Evolutionary conservation across 768 basidiomycete species (phyloP).

Genomic region (Mycena albidolilacea): DNA sequence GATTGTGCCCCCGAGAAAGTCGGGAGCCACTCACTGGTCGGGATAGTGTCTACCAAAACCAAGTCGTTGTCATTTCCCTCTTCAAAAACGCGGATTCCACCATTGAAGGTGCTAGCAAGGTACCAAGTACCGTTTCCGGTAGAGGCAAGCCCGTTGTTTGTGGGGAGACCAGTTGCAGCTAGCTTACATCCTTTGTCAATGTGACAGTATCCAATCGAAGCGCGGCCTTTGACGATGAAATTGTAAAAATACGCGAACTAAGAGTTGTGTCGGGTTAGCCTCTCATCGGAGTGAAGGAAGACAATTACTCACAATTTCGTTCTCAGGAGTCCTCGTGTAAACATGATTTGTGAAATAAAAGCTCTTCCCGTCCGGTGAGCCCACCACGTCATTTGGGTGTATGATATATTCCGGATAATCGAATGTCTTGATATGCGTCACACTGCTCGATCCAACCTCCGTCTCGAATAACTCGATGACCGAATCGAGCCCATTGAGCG

Average conservation of each 20-base stretch:
- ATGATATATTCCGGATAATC: constrained; percentile 27
- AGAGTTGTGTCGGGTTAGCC: constrained; percentile 19
- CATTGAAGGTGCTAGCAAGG: constrained; percentile 27
- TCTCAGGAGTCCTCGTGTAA: constrained; percentile 23
- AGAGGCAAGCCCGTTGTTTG: constrained; percentile 25
- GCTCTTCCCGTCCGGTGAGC: constrained; percentile 25
- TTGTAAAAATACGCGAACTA: constrained; percentile 23
- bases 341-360: constrained; percentile 26
- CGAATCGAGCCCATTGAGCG: constrained; percentile 26
- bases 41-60: constrained; percentile 25
- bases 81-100: constrained; percentile 27
- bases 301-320: constrained; percentile 23
- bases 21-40: constrained; percentile 25
- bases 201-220: constrained; percentile 27
- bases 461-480: constrained; percentile 26
- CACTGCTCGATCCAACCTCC: constrained; percentile 24
- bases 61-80: constrained; percentile 27
- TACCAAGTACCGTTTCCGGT: constrained; percentile 27
- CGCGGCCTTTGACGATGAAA: constrained; percentile 25
- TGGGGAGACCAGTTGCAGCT: constrained; percentile 25
- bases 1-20: constrained; percentile 20
- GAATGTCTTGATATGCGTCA: constrained; percentile 23
- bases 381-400: constrained; percentile 20
- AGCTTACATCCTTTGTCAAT: constrained; percentile 28
- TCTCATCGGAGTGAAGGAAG: constrained; percentile 22